Evolutionary conservation across 2,329 filamentous ascomycete species (phyloP).

Genomic region (Teratosphaeria destructans): DNA sequence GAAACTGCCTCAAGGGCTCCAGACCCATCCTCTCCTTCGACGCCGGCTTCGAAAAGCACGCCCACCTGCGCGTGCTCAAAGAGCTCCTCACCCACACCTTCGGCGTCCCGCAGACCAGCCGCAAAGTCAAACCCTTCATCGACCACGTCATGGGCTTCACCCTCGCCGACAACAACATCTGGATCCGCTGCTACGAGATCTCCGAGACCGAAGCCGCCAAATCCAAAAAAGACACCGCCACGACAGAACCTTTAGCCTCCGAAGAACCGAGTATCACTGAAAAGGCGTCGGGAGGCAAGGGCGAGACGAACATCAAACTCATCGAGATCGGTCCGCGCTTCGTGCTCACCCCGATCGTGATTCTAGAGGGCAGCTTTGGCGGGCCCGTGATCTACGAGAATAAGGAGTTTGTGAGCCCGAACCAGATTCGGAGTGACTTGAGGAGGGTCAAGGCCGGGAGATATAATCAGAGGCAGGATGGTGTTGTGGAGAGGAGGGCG

Average conservation of each 20-base stretch:
- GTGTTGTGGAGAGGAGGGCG: slow-evolving; percentile 57
- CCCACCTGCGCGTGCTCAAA: slow-evolving; percentile 73
- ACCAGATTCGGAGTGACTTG: slow-evolving; percentile 76
- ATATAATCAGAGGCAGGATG: slow-evolving; percentile 68
- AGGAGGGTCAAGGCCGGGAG: slow-evolving; percentile 63
- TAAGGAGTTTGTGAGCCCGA: slow-evolving; percentile 91
- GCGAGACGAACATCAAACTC: slow-evolving; percentile 66
- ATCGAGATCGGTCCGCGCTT: slow-evolving; percentile 92
- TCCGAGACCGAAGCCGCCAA: slow-evolving; percentile 63
- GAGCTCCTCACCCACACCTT: slow-evolving; percentile 86
- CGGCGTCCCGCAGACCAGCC: slow-evolving; percentile 76
- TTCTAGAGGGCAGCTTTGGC: slow-evolving; percentile 88
- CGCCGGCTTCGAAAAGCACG: slow-evolving; percentile 57
- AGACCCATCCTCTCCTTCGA: slow-evolving; percentile 89
- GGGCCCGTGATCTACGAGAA: slow-evolving; percentile 98
- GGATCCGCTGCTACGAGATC: slow-evolving; percentile 92
- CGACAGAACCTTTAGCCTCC: slow-evolving; percentile 22
- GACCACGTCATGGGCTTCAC: slow-evolving; percentile 93
- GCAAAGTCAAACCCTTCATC: slow-evolving; percentile 89
- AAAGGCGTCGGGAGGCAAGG: slow-evolving; percentile 32
- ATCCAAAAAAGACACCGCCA: slow-evolving; percentile 29
- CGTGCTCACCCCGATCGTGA: slow-evolving; percentile 86
- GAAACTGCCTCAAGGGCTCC: slow-evolving; percentile 91
- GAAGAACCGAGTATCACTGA: slow-evolving; percentile 27
- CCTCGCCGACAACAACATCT: slow-evolving; percentile 85